A percentile compares a stretch with the other conserved stretches of the same genome.
Conservation (phyloP, 306 rosid genomes). For the Notholithocarpus densiflorus region DNA sequence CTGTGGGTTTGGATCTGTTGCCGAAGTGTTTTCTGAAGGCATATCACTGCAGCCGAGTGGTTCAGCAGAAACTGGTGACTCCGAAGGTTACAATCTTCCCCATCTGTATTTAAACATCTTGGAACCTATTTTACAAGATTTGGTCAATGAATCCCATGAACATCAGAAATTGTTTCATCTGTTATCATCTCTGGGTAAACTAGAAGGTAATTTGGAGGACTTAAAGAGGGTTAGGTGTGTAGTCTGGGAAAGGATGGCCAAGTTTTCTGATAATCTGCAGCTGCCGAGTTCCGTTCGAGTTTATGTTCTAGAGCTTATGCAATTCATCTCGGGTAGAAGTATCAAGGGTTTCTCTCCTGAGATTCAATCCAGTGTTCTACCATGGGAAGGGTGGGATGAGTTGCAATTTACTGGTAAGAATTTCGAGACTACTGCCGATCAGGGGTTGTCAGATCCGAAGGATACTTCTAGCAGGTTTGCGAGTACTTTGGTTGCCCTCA, state of each 20-base stretch:
- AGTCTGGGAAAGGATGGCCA: constrained; percentile 83
- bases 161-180: constrained; percentile 62
- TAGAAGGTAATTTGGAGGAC: constrained; percentile 73
- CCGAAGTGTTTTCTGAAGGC: constrained; percentile 72
- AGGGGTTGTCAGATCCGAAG: constrained; percentile 45
- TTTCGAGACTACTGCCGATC: constrained; percentile 41
- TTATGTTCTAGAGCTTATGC: constrained; percentile 83
- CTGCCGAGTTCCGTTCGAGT: constrained; percentile 83
- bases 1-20: constrained; percentile 80
- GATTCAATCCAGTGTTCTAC: constrained; percentile 55
- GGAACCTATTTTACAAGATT: constrained; percentile 62
- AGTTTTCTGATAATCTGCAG: constrained; percentile 82
- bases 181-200: constrained; percentile 77
- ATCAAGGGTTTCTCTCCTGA: constrained; percentile 74
- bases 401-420: constrained; percentile 42
- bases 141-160: constrained; percentile 62
- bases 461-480: constrained; percentile 76
- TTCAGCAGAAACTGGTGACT: constrained; percentile 32
- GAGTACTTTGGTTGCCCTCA: constrained; percentile 88
- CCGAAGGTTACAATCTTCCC: constrained; percentile 61
- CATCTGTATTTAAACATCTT: constrained; percentile 64
- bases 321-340: constrained; percentile 70
- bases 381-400: constrained; percentile 96
- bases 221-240: constrained; percentile 69
- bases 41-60: constrained; percentile 45